phyloP scores from a whole-genome alignment of 306 rosid genomes.

The Sesbania bispinosa region DNA sequence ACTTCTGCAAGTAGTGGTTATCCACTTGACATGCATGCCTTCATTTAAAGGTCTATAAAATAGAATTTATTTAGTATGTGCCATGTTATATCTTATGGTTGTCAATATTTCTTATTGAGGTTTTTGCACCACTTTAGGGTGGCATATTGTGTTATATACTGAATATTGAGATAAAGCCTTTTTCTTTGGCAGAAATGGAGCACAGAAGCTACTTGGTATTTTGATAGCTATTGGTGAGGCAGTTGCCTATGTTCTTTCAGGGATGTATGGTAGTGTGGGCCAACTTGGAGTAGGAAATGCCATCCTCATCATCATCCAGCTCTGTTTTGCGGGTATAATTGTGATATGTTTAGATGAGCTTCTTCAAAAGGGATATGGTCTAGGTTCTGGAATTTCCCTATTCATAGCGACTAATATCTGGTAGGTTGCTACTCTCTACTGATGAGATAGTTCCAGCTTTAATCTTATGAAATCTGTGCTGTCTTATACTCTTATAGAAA shows the following conservation, averaged over 20 bases:
- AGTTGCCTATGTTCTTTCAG: slow-evolving; percentile 94
- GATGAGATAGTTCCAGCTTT: not conserved
- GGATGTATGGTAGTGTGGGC: slow-evolving; percentile 96
- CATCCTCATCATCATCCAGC: slow-evolving; percentile 83
- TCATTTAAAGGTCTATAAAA: not conserved
- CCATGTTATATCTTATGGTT: not conserved
- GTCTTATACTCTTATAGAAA: not conserved
- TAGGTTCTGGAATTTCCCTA: slow-evolving; percentile 96
- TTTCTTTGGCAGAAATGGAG: slow-evolving; percentile 62
- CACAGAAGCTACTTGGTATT: slow-evolving; percentile 86
- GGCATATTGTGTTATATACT: not conserved
- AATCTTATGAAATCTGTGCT: not conserved
- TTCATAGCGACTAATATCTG: slow-evolving; percentile 96
- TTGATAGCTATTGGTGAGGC: slow-evolving; percentile 96
- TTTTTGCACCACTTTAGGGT: not conserved
- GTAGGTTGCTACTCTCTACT: slow-evolving; percentile 36
- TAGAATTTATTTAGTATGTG: not conserved
- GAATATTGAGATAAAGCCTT: not conserved
- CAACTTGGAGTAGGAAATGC: slow-evolving; percentile 99
- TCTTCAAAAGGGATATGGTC: slow-evolving; percentile 98
- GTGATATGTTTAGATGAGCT: slow-evolving; percentile 96
- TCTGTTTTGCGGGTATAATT: slow-evolving; percentile 91
- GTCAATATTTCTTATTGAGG: not conserved
- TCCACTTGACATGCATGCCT: slow-evolving; percentile 1
- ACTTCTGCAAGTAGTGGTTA: not conserved